These are phyloP conservation scores for Nigrospora osmanthi DNA, from an alignment of 2,329 filamentous ascomycete genomes.

Conservation along the genomic window DNA sequence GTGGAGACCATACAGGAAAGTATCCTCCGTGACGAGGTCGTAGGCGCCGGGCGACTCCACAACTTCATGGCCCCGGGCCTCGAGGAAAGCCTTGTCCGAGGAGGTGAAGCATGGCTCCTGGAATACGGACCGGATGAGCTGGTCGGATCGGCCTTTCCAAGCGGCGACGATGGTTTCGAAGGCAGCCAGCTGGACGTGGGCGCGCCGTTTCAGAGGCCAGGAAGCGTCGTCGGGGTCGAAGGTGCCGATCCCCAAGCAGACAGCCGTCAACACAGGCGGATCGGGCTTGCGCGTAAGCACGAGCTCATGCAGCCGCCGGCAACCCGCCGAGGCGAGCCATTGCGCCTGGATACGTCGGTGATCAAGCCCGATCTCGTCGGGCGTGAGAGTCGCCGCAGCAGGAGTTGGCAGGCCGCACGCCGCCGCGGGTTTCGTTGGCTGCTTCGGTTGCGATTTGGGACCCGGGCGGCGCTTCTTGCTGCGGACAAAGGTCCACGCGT, in stretches of 20 bases:
- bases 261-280: constrained; percentile 27
- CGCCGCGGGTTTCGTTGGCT: no score
- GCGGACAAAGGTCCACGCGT: neutral
- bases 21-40: constrained; percentile 33
- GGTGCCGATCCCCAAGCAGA: constrained; percentile 48
- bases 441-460: neutral
- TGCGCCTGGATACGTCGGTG: constrained; percentile 12
- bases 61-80: constrained; percentile 43
- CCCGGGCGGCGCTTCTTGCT: neutral
- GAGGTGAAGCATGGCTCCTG: constrained; percentile 47
- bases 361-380: constrained; percentile 14
- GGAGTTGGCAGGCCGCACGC: no score
- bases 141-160: constrained; percentile 18
- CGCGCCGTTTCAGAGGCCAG: constrained; percentile 34
- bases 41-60: constrained; percentile 46
- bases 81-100: constrained; percentile 43
- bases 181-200: constrained; percentile 45
- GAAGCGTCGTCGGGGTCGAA: constrained; percentile 42
- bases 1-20: constrained; percentile 56
- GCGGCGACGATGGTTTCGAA: constrained; percentile 39
- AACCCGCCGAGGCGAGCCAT: constrained; percentile 20
- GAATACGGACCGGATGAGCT: constrained; percentile 36
- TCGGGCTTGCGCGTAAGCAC: constrained; percentile 16
- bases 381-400: constrained; percentile 6
- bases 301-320: constrained; percentile 23